phyloP scores from a whole-genome alignment of 768 basidiomycete genomes.

The Inosperma sp. region DNA sequence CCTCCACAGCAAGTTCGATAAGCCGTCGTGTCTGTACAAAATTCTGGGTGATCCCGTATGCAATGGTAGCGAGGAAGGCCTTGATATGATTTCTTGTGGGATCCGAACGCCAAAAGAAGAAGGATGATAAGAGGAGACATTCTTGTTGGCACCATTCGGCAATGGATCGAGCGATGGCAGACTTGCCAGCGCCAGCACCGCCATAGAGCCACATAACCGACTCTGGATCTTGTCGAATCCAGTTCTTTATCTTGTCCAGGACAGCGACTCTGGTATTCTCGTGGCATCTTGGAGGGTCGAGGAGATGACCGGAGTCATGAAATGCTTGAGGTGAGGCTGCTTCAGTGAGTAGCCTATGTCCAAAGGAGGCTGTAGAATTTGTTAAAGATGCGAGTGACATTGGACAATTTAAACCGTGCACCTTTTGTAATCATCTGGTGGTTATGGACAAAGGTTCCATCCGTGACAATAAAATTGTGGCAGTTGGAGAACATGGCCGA shows the following conservation, averaged over 20 bases:
- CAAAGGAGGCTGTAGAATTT: not conserved
- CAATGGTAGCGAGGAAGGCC: constrained; percentile 13
- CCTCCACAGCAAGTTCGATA: constrained; percentile 7
- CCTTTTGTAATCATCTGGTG: not conserved
- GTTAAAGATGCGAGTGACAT: not conserved
- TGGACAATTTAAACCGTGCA: not conserved
- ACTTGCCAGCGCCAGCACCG: constrained; percentile 18
- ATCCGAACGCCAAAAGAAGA: constrained; percentile 15
- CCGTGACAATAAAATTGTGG: not conserved
- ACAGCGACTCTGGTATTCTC: constrained; percentile 13
- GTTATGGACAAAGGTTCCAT: not conserved
- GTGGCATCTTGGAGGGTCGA: constrained; percentile 15
- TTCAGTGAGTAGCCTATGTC: constrained; percentile 1
- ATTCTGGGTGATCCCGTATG: constrained; percentile 8
- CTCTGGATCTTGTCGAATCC: constrained; percentile 6
- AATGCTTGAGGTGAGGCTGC: constrained; percentile 7
- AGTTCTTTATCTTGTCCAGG: constrained; percentile 10
- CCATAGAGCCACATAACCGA: constrained; percentile 16
- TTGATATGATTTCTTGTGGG: constrained; percentile 3
- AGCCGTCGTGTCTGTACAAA: constrained; percentile 5
- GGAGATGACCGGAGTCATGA: constrained; percentile 12
- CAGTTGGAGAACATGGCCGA: not conserved
- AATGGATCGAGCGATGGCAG: constrained; percentile 13
- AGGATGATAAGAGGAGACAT: constrained; percentile 5
- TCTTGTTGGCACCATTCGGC: constrained; percentile 6